A percentile compares a stretch with the other conserved stretches of the same genome.
phyloP scores from a whole-genome alignment of 306 rosid species.

The Trifolium fragiferum region DNA sequence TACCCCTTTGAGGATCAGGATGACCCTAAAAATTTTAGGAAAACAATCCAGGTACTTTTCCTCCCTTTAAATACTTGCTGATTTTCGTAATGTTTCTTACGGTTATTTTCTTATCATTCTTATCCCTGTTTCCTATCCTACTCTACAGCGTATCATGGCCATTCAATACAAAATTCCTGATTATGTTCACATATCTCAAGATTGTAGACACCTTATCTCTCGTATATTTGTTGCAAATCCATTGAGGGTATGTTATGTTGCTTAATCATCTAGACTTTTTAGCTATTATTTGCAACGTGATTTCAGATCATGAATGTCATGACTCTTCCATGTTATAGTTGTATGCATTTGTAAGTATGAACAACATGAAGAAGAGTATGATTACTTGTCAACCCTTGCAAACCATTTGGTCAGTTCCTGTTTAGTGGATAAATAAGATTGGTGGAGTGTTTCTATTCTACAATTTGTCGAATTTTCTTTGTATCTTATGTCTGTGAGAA shows the following conservation, averaged over 20 bases:
- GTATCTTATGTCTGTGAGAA: background rate
- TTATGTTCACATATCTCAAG: conserved; percentile 74
- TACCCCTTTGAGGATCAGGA: conserved; percentile 83
- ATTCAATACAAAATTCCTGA: conserved; percentile 71
- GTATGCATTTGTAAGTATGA: background rate
- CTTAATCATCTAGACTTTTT: conserved; percentile 14
- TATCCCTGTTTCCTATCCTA: conserved; percentile 31
- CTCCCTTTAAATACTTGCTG: conserved; percentile 28
- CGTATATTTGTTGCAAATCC: conserved; percentile 64
- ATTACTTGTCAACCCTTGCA: conserved; percentile 9
- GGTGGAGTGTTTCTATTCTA: background rate
- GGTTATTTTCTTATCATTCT: conserved; percentile 29
- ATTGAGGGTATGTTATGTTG: conserved; percentile 51
- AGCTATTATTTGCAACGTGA: background rate
- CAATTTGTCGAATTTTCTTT: background rate
- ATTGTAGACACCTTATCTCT: conserved; percentile 61
- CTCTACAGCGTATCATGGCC: conserved; percentile 65
- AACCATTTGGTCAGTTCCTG: conserved; percentile 7
- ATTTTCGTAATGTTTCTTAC: conserved; percentile 20
- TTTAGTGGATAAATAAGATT: conserved; percentile 1
- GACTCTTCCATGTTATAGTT: conserved; percentile 7
- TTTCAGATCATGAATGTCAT: background rate
- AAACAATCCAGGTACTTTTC: conserved; percentile 66
- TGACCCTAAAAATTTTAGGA: conserved; percentile 75
- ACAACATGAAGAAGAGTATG: background rate